phyloP scores from a whole-genome alignment of 768 basidiomycete genomes.

The Lactifluus echinatus region DNA sequence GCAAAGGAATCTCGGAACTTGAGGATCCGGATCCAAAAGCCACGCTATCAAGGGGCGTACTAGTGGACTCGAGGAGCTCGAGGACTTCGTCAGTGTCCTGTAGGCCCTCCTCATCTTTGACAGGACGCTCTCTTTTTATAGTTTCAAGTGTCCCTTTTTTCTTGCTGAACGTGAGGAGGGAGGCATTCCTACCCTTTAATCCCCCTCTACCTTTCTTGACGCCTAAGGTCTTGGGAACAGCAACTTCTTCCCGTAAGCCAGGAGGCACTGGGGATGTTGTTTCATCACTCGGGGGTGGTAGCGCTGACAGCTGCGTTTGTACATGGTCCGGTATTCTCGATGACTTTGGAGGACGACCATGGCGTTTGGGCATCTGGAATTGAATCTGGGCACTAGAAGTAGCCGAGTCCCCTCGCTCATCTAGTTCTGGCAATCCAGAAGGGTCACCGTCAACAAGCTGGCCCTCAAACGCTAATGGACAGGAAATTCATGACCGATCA shows the following conservation, averaged over 20 bases:
- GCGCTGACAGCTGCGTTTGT: neutral
- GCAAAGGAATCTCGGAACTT: neutral
- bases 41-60: neutral
- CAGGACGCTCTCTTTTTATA: neutral
- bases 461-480: neutral
- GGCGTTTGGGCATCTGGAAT: neutral
- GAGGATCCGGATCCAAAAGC: neutral
- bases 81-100: constrained; percentile 7
- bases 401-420: neutral
- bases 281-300: neutral
- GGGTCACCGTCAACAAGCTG: neutral
- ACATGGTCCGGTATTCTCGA: neutral
- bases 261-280: neutral
- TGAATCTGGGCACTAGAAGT: neutral
- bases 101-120: neutral
- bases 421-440: neutral
- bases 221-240: neutral
- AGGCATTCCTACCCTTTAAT: neutral
- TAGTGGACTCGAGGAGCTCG: constrained; percentile 8
- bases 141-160: constrained; percentile 10
- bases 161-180: constrained; percentile 1
- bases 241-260: neutral
- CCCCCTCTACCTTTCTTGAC: neutral
- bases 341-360: neutral
- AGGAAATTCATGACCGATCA: neutral